A percentile compares a stretch with the other conserved stretches of the same genome.
Conservation (phyloP, 1,284 basidiomycete species). For the Laetiporus sulphureus region DNA sequence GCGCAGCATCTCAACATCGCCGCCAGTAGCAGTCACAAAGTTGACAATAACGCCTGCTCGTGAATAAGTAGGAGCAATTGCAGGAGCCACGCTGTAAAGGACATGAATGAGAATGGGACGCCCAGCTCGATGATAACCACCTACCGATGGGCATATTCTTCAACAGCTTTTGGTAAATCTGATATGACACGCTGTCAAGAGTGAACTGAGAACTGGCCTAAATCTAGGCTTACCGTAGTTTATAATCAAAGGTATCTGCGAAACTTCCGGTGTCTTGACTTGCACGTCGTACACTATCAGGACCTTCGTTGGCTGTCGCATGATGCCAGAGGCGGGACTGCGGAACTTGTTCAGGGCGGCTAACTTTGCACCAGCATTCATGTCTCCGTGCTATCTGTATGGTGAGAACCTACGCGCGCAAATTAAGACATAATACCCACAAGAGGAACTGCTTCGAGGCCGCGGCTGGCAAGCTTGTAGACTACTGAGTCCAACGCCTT, state of each 20-base stretch:
- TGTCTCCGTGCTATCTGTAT: slow-evolving; percentile 67
- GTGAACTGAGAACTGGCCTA: neutral
- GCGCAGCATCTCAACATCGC: slow-evolving; percentile 95
- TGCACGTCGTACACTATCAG: slow-evolving; percentile 89
- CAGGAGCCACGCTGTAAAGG: slow-evolving; percentile 61
- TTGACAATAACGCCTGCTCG: slow-evolving; percentile 88
- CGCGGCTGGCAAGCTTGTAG: slow-evolving; percentile 82
- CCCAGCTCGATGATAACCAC: slow-evolving; percentile 11
- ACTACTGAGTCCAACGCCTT: slow-evolving; percentile 80
- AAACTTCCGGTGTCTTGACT: slow-evolving; percentile 83
- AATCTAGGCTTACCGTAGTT: slow-evolving; percentile 67
- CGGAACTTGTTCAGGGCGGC: slow-evolving; percentile 80
- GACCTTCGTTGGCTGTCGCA: slow-evolving; percentile 62
- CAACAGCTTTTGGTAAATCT: slow-evolving; percentile 93
- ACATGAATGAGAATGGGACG: slow-evolving; percentile 7
- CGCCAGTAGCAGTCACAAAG: slow-evolving; percentile 94
- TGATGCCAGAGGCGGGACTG: slow-evolving; percentile 42
- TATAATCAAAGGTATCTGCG: slow-evolving; percentile 86
- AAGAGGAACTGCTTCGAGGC: slow-evolving; percentile 79
- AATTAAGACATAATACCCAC: slow-evolving; percentile 34
- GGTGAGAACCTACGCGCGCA: neutral
- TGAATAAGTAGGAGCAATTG: slow-evolving; percentile 72
- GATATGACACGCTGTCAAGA: slow-evolving; percentile 2
- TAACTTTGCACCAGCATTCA: slow-evolving; percentile 76
- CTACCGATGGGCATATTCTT: slow-evolving; percentile 91